phyloP scores from a whole-genome alignment of 2,329 filamentous ascomycete species.

The Neophaeococcomyces mojaviensis region DNA sequence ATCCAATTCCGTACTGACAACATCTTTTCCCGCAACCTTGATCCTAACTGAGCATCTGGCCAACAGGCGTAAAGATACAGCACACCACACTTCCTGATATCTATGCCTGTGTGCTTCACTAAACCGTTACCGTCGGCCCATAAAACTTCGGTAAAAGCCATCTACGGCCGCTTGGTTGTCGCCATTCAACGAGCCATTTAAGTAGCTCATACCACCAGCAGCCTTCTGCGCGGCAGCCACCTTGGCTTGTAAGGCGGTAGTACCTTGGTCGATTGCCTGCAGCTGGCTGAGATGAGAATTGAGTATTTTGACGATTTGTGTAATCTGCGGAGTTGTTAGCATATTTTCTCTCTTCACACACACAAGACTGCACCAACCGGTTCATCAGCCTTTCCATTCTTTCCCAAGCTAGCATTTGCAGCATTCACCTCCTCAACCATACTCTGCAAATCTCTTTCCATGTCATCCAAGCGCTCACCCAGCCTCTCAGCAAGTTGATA shows the following conservation, averaged over 20 bases:
- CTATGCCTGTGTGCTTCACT: neutral
- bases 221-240: constrained; percentile 75
- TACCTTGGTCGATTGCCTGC: constrained; percentile 86
- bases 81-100: neutral
- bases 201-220: constrained; percentile 31
- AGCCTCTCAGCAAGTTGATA: constrained; percentile 92
- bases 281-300: constrained; percentile 88
- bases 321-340: constrained; percentile 52
- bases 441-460: constrained; percentile 83
- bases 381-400: constrained; percentile 80
- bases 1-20: no score
- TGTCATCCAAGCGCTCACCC: constrained; percentile 81
- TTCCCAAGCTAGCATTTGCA: constrained; percentile 80
- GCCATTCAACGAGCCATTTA: constrained; percentile 36
- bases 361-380: constrained; percentile 54
- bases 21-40: no score
- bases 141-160: constrained; percentile 84
- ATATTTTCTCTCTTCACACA: neutral
- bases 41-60: no score
- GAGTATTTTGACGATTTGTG: constrained; percentile 89
- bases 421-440: constrained; percentile 99
- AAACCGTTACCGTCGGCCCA: constrained; percentile 61
- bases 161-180: constrained; percentile 64
- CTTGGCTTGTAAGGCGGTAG: constrained; percentile 72
- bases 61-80: no score